These are phyloP conservation scores for Theobroma cacao DNA, from an alignment of 345 rosid species.

Conservation along the genomic window DNA sequence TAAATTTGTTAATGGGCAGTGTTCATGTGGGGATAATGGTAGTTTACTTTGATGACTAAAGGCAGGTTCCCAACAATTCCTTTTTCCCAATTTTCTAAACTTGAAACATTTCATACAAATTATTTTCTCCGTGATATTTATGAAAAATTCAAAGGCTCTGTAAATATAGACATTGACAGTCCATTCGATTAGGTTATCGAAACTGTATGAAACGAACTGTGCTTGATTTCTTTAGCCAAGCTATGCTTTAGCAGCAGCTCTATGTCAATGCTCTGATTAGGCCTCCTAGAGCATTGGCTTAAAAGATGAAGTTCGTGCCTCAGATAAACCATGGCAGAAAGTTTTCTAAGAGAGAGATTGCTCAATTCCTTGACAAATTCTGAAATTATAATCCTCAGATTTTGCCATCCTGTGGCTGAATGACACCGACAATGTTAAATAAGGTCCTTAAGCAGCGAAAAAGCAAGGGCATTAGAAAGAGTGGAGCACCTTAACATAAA, in stretches of 20 bases:
- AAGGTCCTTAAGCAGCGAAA: neutral
- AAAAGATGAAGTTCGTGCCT: neutral
- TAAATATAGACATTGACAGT: neutral
- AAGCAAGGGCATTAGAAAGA: neutral
- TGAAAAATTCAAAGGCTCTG: neutral
- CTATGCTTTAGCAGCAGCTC: neutral
- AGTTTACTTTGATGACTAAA: constrained; percentile 24
- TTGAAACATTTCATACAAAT: neutral
- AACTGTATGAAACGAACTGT: too few relatives aligned
- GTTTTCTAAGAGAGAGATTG: neutral
- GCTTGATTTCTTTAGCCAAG: neutral
- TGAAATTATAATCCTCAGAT: too few relatives aligned
- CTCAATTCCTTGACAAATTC: neutral
- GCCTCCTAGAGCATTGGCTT: neutral
- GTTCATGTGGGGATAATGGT: constrained; percentile 46
- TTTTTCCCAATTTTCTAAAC: too few relatives aligned
- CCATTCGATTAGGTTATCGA: too few relatives aligned
- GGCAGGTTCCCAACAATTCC: neutral
- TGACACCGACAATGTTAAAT: neutral
- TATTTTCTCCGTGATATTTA: neutral
- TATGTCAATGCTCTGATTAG: neutral
- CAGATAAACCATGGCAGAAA: neutral
- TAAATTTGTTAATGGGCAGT: constrained; percentile 42
- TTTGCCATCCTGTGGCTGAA: neutral
- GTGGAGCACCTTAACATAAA: too few relatives aligned